phyloP scores from a whole-genome alignment of 768 basidiomycete species.

The Termitomyces sp. region DNA sequence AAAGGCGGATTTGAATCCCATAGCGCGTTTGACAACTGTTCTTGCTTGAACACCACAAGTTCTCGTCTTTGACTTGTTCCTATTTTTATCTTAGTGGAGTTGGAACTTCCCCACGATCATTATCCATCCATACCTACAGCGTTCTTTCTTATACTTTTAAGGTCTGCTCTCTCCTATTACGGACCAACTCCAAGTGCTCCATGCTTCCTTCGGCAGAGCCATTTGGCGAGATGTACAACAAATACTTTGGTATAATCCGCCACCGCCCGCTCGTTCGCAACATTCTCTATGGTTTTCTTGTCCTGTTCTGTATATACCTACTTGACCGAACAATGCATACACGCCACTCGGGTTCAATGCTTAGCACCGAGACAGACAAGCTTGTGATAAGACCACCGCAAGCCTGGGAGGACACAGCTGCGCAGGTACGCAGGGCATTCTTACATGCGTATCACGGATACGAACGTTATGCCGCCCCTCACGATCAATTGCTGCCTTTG shows the following conservation, averaged over 20 bases:
- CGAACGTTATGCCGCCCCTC: slow-evolving; percentile 51
- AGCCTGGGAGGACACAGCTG: slow-evolving; percentile 49
- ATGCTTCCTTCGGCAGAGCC: slow-evolving; percentile 8
- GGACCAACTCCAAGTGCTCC: not conserved
- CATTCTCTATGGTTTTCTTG: slow-evolving; percentile 22
- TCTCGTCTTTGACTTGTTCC: not conserved
- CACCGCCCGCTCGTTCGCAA: slow-evolving; percentile 25
- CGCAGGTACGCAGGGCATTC: slow-evolving; percentile 57
- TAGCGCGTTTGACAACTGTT: not conserved
- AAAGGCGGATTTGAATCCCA: not conserved
- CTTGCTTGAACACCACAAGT: not conserved
- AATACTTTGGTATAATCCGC: slow-evolving; percentile 9
- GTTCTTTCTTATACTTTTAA: no score
- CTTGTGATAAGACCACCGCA: slow-evolving; percentile 20
- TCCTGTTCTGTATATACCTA: slow-evolving; percentile 22
- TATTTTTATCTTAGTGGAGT: slow-evolving; percentile 9
- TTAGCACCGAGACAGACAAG: slow-evolving; percentile 1
- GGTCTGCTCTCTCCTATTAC: not conserved
- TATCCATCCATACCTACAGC: not conserved
- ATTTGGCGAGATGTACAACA: slow-evolving; percentile 11
- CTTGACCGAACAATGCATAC: slow-evolving; percentile 17
- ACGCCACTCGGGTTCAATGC: slow-evolving; percentile 7
- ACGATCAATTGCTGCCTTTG: slow-evolving; percentile 59
- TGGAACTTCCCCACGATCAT: slow-evolving; percentile 5
- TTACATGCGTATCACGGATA: slow-evolving; percentile 66